A percentile compares a stretch with the other conserved stretches of the same genome.
Conservation (phyloP, 768 basidiomycete genomes). For the Mycena polygramma region DNA sequence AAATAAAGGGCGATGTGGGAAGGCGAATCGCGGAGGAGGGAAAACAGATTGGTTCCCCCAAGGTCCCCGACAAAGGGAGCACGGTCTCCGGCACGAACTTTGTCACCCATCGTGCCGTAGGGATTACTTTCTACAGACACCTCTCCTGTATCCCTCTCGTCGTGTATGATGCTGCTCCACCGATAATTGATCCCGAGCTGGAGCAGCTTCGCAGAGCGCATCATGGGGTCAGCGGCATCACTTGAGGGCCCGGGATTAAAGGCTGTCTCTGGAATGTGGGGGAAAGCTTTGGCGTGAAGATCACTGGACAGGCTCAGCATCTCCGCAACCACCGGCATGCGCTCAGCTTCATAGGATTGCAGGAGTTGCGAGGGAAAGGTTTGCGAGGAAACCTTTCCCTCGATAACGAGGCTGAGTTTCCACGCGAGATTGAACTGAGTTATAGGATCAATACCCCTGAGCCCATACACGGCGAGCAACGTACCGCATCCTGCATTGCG, state of each 20-base stretch:
- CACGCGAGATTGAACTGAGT: slow-evolving; percentile 42
- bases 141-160: slow-evolving; percentile 6
- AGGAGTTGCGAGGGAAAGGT: slow-evolving; percentile 39
- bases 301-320: slow-evolving; percentile 49
- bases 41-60: slow-evolving; percentile 1
- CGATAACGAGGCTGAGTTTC: slow-evolving; percentile 41
- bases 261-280: slow-evolving; percentile 12
- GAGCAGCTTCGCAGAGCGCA: slow-evolving; percentile 20
- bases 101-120: slow-evolving; percentile 12
- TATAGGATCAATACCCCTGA: neutral
- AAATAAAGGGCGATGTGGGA: slow-evolving; percentile 14
- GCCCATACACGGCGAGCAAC: slow-evolving; percentile 7
- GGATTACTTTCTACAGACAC: slow-evolving; percentile 1
- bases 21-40: slow-evolving; percentile 1
- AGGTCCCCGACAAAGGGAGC: slow-evolving; percentile 8
- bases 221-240: slow-evolving; percentile 13
- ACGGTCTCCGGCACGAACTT: slow-evolving; percentile 16
- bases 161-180: slow-evolving; percentile 10
- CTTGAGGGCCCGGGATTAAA: neutral
- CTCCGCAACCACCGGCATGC: slow-evolving; percentile 51
- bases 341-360: slow-evolving; percentile 44
- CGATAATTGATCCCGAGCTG: slow-evolving; percentile 32
- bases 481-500: slow-evolving; percentile 32
- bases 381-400: slow-evolving; percentile 34
- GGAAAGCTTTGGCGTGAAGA: slow-evolving; percentile 21